Evolutionary conservation across 2,329 filamentous ascomycete genomes (phyloP).

Genomic region (Chaetomiaceae sp.): DNA sequence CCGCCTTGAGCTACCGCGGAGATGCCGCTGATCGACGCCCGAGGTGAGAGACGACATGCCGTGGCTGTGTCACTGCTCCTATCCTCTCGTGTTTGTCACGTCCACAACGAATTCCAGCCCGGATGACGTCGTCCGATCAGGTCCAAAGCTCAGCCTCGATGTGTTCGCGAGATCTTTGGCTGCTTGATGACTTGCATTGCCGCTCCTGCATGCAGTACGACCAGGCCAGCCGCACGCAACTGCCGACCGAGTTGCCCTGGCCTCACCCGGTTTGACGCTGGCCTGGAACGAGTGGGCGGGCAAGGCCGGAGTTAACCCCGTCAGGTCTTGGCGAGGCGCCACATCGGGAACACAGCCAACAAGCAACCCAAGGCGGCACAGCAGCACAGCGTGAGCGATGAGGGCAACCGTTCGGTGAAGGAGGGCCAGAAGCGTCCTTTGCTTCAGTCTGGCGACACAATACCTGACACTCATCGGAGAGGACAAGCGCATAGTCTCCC

Average conservation of each 20-base stretch:
- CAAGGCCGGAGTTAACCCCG: slow-evolving; percentile 5
- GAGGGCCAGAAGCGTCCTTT: background rate
- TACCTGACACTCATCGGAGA: too few species aligned
- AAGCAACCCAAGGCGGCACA: slow-evolving; percentile 5
- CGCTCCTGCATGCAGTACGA: slow-evolving; percentile 14
- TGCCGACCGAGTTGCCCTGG: background rate
- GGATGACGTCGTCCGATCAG: slow-evolving; percentile 14
- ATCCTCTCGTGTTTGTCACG: background rate
- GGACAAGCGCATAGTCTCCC: background rate
- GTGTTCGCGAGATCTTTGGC: slow-evolving; percentile 2
- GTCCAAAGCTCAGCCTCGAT: slow-evolving; percentile 12
- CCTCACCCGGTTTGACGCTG: slow-evolving; percentile 15
- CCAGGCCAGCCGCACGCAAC: slow-evolving; percentile 1
- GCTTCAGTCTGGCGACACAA: background rate
- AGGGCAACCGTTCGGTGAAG: background rate
- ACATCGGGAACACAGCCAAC: background rate
- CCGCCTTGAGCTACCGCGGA: too few species aligned
- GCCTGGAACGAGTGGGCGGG: slow-evolving; percentile 20
- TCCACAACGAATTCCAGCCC: background rate
- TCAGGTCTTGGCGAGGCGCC: slow-evolving; percentile 8
- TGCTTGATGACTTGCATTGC: slow-evolving; percentile 15
- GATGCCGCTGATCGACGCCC: background rate
- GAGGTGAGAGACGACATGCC: background rate
- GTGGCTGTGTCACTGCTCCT: background rate
- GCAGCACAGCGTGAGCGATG: background rate